Base-by-base conservation (phyloP, 495 filamentous ascomycete species). In the Tricharina praecox region DNA sequence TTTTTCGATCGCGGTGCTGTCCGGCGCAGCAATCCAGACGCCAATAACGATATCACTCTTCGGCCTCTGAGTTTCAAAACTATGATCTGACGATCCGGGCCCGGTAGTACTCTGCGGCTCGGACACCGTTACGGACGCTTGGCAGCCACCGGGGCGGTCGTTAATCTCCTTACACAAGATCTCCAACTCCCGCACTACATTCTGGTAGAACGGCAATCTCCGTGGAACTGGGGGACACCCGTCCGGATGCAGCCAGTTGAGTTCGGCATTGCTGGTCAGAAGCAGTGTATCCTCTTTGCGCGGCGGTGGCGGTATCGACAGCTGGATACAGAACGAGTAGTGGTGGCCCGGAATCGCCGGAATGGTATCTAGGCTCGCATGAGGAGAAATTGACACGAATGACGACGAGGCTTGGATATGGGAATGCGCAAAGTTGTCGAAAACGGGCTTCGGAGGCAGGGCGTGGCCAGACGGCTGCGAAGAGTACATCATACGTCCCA, bases 261-360 rank as follows among this genome's bases (percentile, higher is more conserved):
- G 75, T 9, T 88, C 73, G 33, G 86, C 86, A 46, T 78, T 78
- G 47, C 75, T 72, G 50, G 77, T 92, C 51, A 86, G 85, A 66
- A 93, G 82, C 42, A 96, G 68, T 53, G 96, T 82, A 63, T 95
- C 86, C 58, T 92, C 82, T 55, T 76, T 74, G 53, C 94, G 83
- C 53, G 90, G 90, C 23, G 92, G 90, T 51, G 81, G 77, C 53
- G 85, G 81, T 39, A 85, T 92, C 48, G 83, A 76, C 67, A 97
- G 94, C 25, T 90, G 90, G 7, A 96, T 80, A 60, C 93, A 94
- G 75, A 96, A 95, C 55, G 83, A 82, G 42, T 82, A 71, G 30
- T 48, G 34, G 30, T 8, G 25, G 20, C 20, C 25, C 3, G 43
- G 4, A 33, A 25, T 24, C 9, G 25, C n/a, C 26, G 28, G 43